phyloP scores from a whole-genome alignment of 805 yeast species.

The Pichia exigua region DNA sequence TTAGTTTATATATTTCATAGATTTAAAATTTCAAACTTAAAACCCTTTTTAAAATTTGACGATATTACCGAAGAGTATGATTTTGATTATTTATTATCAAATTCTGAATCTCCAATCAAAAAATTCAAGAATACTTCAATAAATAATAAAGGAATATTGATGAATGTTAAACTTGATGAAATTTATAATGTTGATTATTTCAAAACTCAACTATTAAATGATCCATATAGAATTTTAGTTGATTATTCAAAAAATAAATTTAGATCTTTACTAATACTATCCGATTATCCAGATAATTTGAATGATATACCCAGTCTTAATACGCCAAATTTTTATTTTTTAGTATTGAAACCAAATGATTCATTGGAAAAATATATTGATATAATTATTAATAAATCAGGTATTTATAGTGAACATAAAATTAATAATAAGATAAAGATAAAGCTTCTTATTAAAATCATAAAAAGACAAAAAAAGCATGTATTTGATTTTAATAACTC shows the following conservation, averaged over 20 bases:
- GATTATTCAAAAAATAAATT: slow-evolving; percentile 64
- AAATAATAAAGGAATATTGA: slow-evolving; percentile 5
- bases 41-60: slow-evolving; percentile 31
- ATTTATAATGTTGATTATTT: slow-evolving; percentile 45
- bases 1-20: slow-evolving; percentile 44
- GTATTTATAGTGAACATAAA: slow-evolving; percentile 51
- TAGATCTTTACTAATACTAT: slow-evolving; percentile 49
- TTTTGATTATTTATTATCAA: slow-evolving; percentile 5
- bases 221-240: slow-evolving; percentile 56
- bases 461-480: slow-evolving; percentile 14
- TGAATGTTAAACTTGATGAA: slow-evolving; percentile 41
- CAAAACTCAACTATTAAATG: slow-evolving; percentile 34
- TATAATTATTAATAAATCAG: slow-evolving; percentile 36
- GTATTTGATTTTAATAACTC: not conserved
- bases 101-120: not conserved
- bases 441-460: slow-evolving; percentile 32
- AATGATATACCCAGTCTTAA: slow-evolving; percentile 23
- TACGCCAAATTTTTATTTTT: slow-evolving; percentile 27
- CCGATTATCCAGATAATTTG: slow-evolving; percentile 39
- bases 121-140: not conserved
- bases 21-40: slow-evolving; percentile 9
- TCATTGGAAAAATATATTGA: slow-evolving; percentile 39
- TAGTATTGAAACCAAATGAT: slow-evolving; percentile 34
- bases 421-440: slow-evolving; percentile 32
- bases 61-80: slow-evolving; percentile 13